Base-by-base conservation (phyloP, 306 rosid species). In the Elaeagnus macrophylla region DNA sequence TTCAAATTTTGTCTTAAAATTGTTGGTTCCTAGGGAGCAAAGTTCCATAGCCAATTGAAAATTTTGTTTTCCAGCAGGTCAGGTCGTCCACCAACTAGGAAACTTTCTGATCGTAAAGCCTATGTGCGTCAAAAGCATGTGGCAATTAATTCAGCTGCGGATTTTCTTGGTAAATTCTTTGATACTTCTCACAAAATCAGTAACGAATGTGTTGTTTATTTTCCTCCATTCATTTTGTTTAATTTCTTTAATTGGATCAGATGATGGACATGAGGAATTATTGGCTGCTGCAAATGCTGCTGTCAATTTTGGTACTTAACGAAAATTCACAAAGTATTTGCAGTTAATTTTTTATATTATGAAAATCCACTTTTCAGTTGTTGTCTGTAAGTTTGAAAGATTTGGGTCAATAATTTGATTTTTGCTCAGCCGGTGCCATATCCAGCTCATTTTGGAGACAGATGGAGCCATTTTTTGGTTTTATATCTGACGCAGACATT, bases 61-160 rank as follows among this genome's bases (percentile, higher is more conserved):
- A 75, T 72, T 57, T 51, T 57, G 54, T 59, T 63, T 64, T 72
- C 76, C 96, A 93, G 99, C 83, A 88, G 85, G 81, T 82, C 85
- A 47, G 99, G 99, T 62, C 99, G 99, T 73, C 99, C 99, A 40
- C 96, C 95, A 69, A 82, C 93, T 45, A 82, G 96, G 71, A 88
- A 86, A 74, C 89, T 84, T 47, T 82, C 96, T 64, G 96, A 88
- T 65, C 95, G 99, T 20, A 93, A 84, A 69, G 80, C 99, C 13
- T 87, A 87, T 68, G 74, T 88, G 54, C 95, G 99, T 64, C 96
- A 87, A 73, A 91, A 91, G 72, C 85, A 83, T 70, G 62, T 88
- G 62, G 75, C 81, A 38, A 60, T 75, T 12, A 86, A 77, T 70
- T 64, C 81, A 57, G 77, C 84, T 17, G 66, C 89, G 63, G 99